Base-by-base conservation (phyloP, 78 protist genomes). In the Dictyostelium brefeldianum region DNA sequence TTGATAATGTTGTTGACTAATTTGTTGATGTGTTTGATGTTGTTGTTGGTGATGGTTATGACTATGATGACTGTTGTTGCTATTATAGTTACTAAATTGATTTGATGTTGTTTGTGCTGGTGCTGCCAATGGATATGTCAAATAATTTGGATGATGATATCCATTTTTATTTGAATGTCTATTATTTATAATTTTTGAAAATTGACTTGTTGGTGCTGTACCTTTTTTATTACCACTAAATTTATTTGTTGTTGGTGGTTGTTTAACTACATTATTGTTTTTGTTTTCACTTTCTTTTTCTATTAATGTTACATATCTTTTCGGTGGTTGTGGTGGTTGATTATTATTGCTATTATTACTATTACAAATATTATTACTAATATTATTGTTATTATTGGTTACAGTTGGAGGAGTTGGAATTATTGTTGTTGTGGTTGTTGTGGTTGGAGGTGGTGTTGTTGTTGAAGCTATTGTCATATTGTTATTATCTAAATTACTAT, bases 221-320 rank as follows among this genome's bases (percentile, higher is more conserved):
- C 27, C 27, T 17, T 10, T 69, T 31, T 11, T n/a, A 5, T 36
- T 69, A 36, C 14, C 31, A 29, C 5, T 69, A 27, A 25, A 69
- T 14, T 69, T 69, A 9, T 25, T 11, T 36, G 22, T 69, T 36
- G 43, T 36, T 36, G 43, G 43, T 36, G 43, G 43, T 36, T 36
- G 14, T 17, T 54, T 54, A 18, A 18, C 62, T 36, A 54, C 18
- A 54, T 54, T 54, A 69, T 65, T 65, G 25, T 67, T 69, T 36
- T 69, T 69, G 18, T 54, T 54, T 54, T 54, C 27, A 3, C 4
- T 54, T 22, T 59, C 69, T 22, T 10, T 69, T 69, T 36, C 47
- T 69, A 69, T 31, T 69, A 69, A 36, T 69, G 47, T 69, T 69
- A 69, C 47, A 69, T 36, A 36, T 78, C 27, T 78, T 78, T 46